These are phyloP conservation scores for Hortiboletus campestris DNA, from an alignment of 768 basidiomycete species.

Conservation along the genomic window DNA sequence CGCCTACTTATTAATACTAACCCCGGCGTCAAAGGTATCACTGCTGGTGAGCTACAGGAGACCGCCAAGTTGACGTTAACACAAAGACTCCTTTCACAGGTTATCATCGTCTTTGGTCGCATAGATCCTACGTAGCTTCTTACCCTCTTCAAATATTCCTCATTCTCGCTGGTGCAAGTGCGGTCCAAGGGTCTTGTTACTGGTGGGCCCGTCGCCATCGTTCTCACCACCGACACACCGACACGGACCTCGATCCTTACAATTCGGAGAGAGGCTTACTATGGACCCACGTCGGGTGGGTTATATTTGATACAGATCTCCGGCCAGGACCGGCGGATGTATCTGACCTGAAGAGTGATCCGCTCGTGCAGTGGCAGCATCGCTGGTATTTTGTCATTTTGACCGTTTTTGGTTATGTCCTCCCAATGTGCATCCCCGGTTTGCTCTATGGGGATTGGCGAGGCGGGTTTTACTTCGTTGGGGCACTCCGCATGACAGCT, in stretches of 20 bases:
- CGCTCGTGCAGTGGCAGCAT: conserved; percentile 77
- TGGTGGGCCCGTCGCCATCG: conserved; percentile 88
- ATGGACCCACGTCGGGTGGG: conserved; percentile 85
- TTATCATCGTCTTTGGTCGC: conserved; percentile 86
- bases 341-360: conserved; percentile 68
- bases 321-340: conserved; percentile 70
- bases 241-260: conserved; percentile 86
- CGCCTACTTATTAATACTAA: conserved; percentile 14
- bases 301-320: conserved; percentile 71
- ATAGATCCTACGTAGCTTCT: conserved; percentile 78
- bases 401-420: conserved; percentile 63
- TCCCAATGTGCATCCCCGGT: conserved; percentile 70
- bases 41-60: conserved; percentile 39
- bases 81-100: conserved; percentile 36
- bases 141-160: conserved; percentile 68
- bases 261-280: conserved; percentile 73
- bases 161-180: conserved; percentile 73
- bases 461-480: conserved; percentile 76
- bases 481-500: conserved; percentile 66
- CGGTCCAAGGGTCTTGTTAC: conserved; percentile 82
- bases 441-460: conserved; percentile 71
- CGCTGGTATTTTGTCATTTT: conserved; percentile 64
- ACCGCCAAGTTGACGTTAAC: background rate
- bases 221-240: conserved; percentile 81
- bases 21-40: conserved; percentile 41